Conservation (phyloP, 1,139 yeast genomes). For the Eremothecium sinecaudum region DNA sequence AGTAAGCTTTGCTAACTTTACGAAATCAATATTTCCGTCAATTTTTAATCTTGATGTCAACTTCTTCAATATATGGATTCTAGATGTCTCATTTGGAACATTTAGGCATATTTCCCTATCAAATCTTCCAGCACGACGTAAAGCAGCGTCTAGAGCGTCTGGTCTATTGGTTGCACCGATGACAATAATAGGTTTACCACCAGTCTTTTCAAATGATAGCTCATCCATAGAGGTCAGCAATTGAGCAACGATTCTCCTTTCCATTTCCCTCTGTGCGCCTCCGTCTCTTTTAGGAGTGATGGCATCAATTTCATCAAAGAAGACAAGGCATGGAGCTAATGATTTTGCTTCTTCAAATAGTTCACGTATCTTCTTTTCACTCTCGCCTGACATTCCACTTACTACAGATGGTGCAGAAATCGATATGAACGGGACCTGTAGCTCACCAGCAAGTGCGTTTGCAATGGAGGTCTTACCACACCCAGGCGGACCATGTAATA, state of each 20-base stretch:
- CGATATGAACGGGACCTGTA: constrained; percentile 84
- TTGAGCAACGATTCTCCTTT: constrained; percentile 92
- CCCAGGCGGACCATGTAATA: constrained; percentile 97
- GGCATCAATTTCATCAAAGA: constrained; percentile 95
- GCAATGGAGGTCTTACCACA: constrained; percentile 98
- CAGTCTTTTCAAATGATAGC: constrained; percentile 74
- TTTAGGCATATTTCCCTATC: constrained; percentile 89
- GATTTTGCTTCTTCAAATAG: constrained; percentile 86
- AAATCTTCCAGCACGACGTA: constrained; percentile 93
- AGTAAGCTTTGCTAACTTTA: constrained; percentile 75
- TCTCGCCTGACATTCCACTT: constrained; percentile 99
- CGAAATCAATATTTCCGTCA: constrained; percentile 62
- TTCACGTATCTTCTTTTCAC: constrained; percentile 88
- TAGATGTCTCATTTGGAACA: constrained; percentile 82
- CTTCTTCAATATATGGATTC: constrained; percentile 65
- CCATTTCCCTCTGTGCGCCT: constrained; percentile 98
- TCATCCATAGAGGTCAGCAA: constrained; percentile 91
- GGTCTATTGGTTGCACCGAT: constrained; percentile 98
- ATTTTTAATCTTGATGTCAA: constrained; percentile 62
- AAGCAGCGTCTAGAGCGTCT: constrained; percentile 89
- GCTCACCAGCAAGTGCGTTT: constrained; percentile 89
- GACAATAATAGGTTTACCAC: constrained; percentile 87
- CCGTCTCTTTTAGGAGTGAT: constrained; percentile 93
- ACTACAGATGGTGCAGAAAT: constrained; percentile 94
- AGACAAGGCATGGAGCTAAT: constrained; percentile 84